Conservation (phyloP, 768 basidiomycete species). For the Rhizopogon vulgaris region DNA sequence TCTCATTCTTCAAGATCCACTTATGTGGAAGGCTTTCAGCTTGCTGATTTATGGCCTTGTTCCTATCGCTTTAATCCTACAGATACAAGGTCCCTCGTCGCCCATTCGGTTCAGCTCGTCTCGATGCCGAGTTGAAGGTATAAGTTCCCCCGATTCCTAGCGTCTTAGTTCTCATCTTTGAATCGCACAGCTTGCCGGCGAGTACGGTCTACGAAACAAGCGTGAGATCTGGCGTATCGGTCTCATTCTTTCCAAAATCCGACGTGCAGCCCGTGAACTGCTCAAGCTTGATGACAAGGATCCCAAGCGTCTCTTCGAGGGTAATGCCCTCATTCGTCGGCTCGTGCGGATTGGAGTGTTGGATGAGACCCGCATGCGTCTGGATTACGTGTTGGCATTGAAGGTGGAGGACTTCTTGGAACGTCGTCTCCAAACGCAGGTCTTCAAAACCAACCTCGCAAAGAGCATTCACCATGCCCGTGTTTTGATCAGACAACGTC, state of each 20-base stretch:
- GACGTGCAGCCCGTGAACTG: conserved; percentile 99
- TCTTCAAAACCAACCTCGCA: conserved; percentile 97
- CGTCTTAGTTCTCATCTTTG: conserved; percentile 1
- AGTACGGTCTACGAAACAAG: conserved; percentile 99
- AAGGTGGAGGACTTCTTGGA: conserved; percentile 99
- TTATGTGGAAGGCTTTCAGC: conserved; percentile 57
- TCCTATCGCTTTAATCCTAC: conserved; percentile 53
- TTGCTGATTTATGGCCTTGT: conserved; percentile 59
- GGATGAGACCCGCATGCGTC: conserved; percentile 97
- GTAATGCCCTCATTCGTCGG: conserved; percentile 92
- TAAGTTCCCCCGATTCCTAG: conserved; percentile 1
- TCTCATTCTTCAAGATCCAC: conserved; percentile 58
- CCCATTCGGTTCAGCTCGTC: conserved; percentile 94
- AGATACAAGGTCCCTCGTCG: conserved; percentile 99
- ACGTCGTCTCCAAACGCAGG: conserved; percentile 96
- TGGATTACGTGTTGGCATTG: conserved; percentile 99
- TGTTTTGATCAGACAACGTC: conserved; percentile 94
- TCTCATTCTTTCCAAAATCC: conserved; percentile 97
- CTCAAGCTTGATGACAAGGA: conserved; percentile 99
- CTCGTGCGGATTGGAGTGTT: conserved; percentile 99
- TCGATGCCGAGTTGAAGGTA: conserved; percentile 99
- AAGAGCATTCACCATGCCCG: conserved; percentile 99
- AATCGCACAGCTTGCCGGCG: conserved; percentile 82
- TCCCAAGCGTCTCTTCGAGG: conserved; percentile 99
- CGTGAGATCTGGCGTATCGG: conserved; percentile 99